Evolutionary conservation across 164 flowering plant species (phyloP).

Genomic region (Nymphaea thermarum): DNA sequence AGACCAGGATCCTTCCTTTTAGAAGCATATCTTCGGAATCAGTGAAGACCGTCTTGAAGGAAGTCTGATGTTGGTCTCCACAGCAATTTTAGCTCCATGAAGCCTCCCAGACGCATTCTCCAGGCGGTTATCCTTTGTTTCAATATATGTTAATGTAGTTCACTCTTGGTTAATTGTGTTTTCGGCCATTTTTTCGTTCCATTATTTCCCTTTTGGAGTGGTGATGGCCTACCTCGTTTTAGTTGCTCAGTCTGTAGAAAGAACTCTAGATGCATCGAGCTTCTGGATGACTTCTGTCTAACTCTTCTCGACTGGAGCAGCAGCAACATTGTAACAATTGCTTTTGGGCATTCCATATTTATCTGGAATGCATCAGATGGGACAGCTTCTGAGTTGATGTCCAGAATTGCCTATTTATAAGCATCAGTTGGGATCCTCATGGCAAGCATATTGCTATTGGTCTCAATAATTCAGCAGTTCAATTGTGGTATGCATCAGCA

Average conservation of each 20-base stretch:
- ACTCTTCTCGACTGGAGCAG: conserved; percentile 18
- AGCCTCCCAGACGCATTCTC: conserved; percentile 7
- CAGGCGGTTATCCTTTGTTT: conserved; percentile 1
- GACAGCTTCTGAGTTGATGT: conserved; percentile 18
- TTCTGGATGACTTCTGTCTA: conserved; percentile 16
- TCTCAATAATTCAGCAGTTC: conserved; percentile 12
- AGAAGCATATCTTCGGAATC: conserved; percentile 11
- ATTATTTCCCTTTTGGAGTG: too few relatives aligned
- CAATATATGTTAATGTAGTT: background rate
- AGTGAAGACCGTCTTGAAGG: background rate
- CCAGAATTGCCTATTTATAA: conserved; percentile 14
- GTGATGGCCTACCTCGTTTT: background rate
- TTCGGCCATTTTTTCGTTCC: background rate
- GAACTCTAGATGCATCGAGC: conserved; percentile 9
- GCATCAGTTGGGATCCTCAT: background rate
- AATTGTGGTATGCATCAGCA: conserved; percentile 10
- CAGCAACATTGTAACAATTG: conserved; percentile 18
- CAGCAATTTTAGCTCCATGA: conserved; percentile 2
- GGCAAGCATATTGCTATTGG: conserved; percentile 14
- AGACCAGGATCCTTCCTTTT: conserved; percentile 15
- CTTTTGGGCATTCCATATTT: conserved; percentile 15
- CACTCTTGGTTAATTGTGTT: background rate
- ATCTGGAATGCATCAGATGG: conserved; percentile 15
- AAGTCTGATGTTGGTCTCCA: background rate
- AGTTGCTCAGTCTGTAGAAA: conserved; percentile 3